A percentile compares a stretch with the other conserved stretches of the same genome.
Evolutionary conservation across 1,284 basidiomycete species (phyloP).

Genomic region (Sporisorium iseilematis-ciliati): DNA sequence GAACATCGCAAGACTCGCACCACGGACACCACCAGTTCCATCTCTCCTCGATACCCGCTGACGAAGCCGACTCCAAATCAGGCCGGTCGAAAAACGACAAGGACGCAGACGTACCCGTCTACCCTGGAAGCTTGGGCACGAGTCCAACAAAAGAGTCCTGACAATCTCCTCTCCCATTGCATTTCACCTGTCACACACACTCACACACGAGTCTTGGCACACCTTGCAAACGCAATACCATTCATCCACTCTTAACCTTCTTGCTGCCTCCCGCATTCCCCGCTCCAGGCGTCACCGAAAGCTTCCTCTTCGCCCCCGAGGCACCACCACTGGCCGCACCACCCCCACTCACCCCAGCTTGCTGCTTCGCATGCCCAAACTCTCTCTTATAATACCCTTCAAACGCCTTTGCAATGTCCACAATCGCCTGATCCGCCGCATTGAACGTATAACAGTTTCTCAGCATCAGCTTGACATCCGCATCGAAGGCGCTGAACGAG

Average conservation of each 20-base stretch:
- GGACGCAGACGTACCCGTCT: not conserved
- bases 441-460: slow-evolving; percentile 88
- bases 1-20: slow-evolving; percentile 6
- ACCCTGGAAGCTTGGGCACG: not conserved
- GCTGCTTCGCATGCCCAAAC: slow-evolving; percentile 43
- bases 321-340: not conserved
- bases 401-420: slow-evolving; percentile 71
- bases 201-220: too few relatives aligned
- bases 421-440: slow-evolving; percentile 81
- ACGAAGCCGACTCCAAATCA: slow-evolving; percentile 16
- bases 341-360: slow-evolving; percentile 24
- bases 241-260: slow-evolving; percentile 36
- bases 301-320: slow-evolving; percentile 23
- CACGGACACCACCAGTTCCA: slow-evolving; percentile 40
- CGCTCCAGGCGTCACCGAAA: slow-evolving; percentile 4
- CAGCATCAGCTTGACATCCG: slow-evolving; percentile 86
- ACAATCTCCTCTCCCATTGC: not conserved
- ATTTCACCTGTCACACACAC: not conserved
- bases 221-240: not conserved
- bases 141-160: slow-evolving; percentile 1
- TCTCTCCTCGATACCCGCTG: slow-evolving; percentile 2
- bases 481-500: slow-evolving; percentile 80
- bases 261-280: slow-evolving; percentile 16
- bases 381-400: slow-evolving; percentile 68
- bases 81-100: slow-evolving; percentile 11